Evolutionary conservation across 495 filamentous ascomycete genomes (phyloP), one percentile per base, ranked within the genome.

Genomic region (Alectoria sarmentosa): DNA sequence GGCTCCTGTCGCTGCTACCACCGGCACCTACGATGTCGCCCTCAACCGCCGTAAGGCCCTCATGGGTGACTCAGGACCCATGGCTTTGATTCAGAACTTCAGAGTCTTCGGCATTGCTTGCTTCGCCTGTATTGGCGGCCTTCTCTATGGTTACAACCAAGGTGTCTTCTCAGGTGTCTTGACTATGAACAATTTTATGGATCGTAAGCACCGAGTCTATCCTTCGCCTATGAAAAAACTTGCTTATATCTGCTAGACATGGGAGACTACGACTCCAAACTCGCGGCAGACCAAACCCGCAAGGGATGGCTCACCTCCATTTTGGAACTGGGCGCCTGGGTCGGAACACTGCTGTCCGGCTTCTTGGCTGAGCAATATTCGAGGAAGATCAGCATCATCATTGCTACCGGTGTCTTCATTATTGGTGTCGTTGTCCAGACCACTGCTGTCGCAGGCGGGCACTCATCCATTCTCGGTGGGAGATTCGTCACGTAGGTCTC

Each of bases 291-390:
- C 68, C 81, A 83, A 68, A 83, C 86, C 0, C 85, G 77, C 64
- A 90, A 90, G 71, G 88, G 88, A 38, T 90, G 88, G 88, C 75
- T 91, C 55, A 90, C 89, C 8, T 83, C 90, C 3, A 92, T 92
- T 63, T 83, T 93, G 67, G 84, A 92, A 68, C 81, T 95, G 6
- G 90, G 90, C 72, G 90, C 90, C 44, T 92, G 90, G 90, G 68
- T 90, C 58, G 90, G 90, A 13, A 86, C 88, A 1, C 79, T 93
- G 57, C 80, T 88, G 56, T 89, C 86, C 58, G 89, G 89, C 1
- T 89, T 90, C 70, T 73, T 93, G 46, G 88, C 88, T 42, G 90
- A 94, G 74, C 80, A 82, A 19, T 70, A 90, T 42, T 90, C 87
- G 7, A 82, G 90, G 17, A 92, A 91, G 74, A 84, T 87, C 70